Evolutionary conservation across 345 rosid genomes (phyloP).

Genomic region (Moricandia moricandioides): DNA sequence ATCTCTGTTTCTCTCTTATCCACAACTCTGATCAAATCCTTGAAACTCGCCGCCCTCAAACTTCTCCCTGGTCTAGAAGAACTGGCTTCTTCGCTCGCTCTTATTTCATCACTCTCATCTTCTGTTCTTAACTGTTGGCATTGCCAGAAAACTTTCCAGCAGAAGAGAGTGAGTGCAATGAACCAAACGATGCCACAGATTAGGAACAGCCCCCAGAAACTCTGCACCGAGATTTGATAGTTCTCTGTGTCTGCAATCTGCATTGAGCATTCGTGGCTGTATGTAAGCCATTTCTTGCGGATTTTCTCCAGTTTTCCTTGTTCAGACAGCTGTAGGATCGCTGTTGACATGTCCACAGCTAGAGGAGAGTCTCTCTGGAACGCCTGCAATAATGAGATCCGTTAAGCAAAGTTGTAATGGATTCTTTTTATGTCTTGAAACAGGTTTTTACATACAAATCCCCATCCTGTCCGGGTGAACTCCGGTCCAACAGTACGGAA

Average conservation of each 20-base stretch:
- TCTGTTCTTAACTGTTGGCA: slow-evolving; percentile 55
- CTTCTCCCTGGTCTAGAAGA: slow-evolving; percentile 43
- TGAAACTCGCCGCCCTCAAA: slow-evolving; percentile 49
- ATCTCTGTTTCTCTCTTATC: slow-evolving; percentile 60
- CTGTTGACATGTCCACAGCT: slow-evolving; percentile 83
- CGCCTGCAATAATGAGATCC: slow-evolving; percentile 47
- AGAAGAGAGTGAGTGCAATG: slow-evolving; percentile 53
- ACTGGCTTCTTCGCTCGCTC: slow-evolving; percentile 44
- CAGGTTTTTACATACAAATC: slow-evolving; percentile 65
- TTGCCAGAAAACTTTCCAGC: slow-evolving; percentile 52
- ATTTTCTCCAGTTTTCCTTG: slow-evolving; percentile 77
- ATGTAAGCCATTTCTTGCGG: slow-evolving; percentile 73
- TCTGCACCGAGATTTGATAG: slow-evolving; percentile 52
- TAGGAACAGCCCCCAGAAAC: slow-evolving; percentile 93
- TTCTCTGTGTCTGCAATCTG: slow-evolving; percentile 39
- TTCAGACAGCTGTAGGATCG: slow-evolving; percentile 83
- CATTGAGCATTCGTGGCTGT: slow-evolving; percentile 46
- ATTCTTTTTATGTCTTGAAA: background rate
- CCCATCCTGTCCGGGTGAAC: slow-evolving; percentile 92
- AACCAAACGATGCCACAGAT: slow-evolving; percentile 67
- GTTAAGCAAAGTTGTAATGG: background rate
- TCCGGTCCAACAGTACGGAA: slow-evolving; percentile 84
- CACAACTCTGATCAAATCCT: slow-evolving; percentile 48
- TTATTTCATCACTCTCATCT: slow-evolving; percentile 29
- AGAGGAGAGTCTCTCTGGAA: slow-evolving; percentile 93